These are phyloP conservation scores for Boletus rubroflammeus DNA, from an alignment of 768 basidiomycete genomes.

Conservation along the genomic window DNA sequence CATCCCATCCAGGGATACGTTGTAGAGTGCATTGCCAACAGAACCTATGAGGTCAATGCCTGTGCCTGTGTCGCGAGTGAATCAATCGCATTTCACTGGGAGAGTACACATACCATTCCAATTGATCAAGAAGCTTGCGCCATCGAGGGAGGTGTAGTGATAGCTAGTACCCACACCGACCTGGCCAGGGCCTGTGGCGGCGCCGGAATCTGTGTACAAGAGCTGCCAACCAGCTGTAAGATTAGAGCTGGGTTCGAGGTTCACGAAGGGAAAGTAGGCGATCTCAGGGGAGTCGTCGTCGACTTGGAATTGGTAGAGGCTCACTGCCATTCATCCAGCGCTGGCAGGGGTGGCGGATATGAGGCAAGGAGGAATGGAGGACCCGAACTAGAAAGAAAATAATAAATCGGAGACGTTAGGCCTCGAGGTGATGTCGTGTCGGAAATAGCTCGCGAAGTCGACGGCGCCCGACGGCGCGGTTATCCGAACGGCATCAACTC, in stretches of 20 bases:
- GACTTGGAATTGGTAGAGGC: conserved; percentile 40
- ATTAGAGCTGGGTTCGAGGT: conserved; percentile 49
- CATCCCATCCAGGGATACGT: conserved; percentile 50
- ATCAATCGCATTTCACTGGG: neutral
- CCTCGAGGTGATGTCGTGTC: conserved; percentile 32
- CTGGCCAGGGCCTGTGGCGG: conserved; percentile 38
- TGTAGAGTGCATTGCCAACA: conserved; percentile 42
- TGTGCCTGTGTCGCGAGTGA: conserved; percentile 45
- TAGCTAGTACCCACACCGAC: conserved; percentile 53
- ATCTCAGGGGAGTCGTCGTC: conserved; percentile 68
- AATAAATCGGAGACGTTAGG: conserved; percentile 17
- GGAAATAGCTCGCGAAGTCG: conserved; percentile 17
- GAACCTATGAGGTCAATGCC: conserved; percentile 60
- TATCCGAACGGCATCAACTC: neutral
- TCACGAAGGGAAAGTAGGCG: conserved; percentile 56
- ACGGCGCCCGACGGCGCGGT: neutral
- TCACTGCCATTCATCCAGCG: conserved; percentile 34
- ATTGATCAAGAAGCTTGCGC: conserved; percentile 50
- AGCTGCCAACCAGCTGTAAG: conserved; percentile 66
- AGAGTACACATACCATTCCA: conserved; percentile 55
- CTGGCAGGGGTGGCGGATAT: conserved; percentile 1
- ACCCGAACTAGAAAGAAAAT: conserved; percentile 1
- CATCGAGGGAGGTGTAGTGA: conserved; percentile 60
- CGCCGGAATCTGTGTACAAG: conserved; percentile 51
- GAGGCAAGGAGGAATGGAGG: conserved; percentile 5